Evolutionary conservation across 1,284 basidiomycete species (phyloP).

Genomic region (Agaricales sp.): DNA sequence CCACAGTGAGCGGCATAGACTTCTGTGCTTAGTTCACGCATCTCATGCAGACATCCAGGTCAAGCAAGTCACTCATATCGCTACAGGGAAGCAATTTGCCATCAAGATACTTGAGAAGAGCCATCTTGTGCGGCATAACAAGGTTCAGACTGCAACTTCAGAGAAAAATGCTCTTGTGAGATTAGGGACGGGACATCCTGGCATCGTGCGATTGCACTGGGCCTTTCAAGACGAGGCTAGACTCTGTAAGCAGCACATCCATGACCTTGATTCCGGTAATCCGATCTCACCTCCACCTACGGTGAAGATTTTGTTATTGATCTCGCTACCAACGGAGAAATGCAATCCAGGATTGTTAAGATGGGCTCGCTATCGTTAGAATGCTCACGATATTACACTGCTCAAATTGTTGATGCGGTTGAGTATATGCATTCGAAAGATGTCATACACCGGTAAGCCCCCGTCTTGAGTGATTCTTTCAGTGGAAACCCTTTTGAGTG

Average conservation of each 20-base stretch:
- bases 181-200: slow-evolving; percentile 66
- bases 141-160: slow-evolving; percentile 51
- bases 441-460: slow-evolving; percentile 71
- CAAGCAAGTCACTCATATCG: slow-evolving; percentile 32
- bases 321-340: slow-evolving; percentile 82
- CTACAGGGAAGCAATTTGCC: slow-evolving; percentile 57
- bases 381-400: slow-evolving; percentile 76
- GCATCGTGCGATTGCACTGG: slow-evolving; percentile 72
- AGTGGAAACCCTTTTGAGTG: slow-evolving; percentile 4
- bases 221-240: slow-evolving; percentile 81
- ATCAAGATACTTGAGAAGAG: slow-evolving; percentile 73
- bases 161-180: slow-evolving; percentile 57
- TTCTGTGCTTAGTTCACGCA: no score
- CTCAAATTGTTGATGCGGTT: slow-evolving; percentile 82
- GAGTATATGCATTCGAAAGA: slow-evolving; percentile 84
- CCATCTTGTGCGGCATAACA: slow-evolving; percentile 59
- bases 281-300: slow-evolving; percentile 6
- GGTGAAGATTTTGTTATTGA: slow-evolving; percentile 85
- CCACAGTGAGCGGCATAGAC: slow-evolving; percentile 45
- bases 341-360: slow-evolving; percentile 69
- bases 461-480: slow-evolving; percentile 1
- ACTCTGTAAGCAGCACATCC: slow-evolving; percentile 70
- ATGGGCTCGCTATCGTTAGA: slow-evolving; percentile 73
- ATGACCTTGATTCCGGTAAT: no score
- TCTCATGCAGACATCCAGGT: no score